Conservation (phyloP, 768 basidiomycete genomes). For the Chalciporus sphaerocephalus region DNA sequence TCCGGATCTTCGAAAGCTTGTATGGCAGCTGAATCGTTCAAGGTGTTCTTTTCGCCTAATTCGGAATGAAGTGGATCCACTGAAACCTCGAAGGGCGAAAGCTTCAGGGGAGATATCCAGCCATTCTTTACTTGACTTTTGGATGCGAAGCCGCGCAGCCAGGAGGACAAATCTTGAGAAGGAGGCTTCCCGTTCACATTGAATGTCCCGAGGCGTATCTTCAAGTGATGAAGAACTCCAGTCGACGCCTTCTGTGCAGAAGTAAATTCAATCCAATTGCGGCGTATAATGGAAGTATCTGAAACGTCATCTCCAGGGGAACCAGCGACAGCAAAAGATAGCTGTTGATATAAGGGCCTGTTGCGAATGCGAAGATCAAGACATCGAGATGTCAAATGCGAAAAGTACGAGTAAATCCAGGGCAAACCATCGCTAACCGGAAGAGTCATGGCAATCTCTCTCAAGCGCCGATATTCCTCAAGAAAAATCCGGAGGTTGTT, state of each 20-base stretch:
- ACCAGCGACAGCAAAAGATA: conserved; percentile 63
- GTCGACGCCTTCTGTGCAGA: conserved; percentile 34
- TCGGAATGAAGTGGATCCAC: conserved; percentile 22
- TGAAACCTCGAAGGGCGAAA: conserved; percentile 34
- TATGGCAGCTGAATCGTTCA: conserved; percentile 8
- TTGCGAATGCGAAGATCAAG: conserved; percentile 50
- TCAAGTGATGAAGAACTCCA: conserved; percentile 21
- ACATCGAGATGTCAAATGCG: conserved; percentile 4
- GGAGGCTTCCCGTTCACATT: conserved; percentile 80
- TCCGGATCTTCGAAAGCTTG: conserved; percentile 49
- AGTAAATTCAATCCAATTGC: conserved; percentile 56
- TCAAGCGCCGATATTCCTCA: conserved; percentile 55
- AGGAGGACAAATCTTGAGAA: conserved; percentile 64
- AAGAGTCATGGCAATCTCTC: conserved; percentile 36
- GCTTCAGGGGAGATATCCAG: conserved; percentile 34
- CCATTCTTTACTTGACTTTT: conserved; percentile 3
- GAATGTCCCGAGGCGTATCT: conserved; percentile 70
- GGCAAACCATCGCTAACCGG: conserved; percentile 10
- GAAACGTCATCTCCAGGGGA: conserved; percentile 53
- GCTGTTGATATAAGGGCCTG: conserved; percentile 46
- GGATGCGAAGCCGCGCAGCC: conserved; percentile 42
- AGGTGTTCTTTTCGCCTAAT: not conserved
- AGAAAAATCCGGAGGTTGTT: conserved; percentile 44
- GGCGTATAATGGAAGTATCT: conserved; percentile 56
- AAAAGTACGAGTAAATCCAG: conserved; percentile 18